Evolutionary conservation across 345 rosid genomes (phyloP).

Genomic region (Bruguiera gymnorhiza): DNA sequence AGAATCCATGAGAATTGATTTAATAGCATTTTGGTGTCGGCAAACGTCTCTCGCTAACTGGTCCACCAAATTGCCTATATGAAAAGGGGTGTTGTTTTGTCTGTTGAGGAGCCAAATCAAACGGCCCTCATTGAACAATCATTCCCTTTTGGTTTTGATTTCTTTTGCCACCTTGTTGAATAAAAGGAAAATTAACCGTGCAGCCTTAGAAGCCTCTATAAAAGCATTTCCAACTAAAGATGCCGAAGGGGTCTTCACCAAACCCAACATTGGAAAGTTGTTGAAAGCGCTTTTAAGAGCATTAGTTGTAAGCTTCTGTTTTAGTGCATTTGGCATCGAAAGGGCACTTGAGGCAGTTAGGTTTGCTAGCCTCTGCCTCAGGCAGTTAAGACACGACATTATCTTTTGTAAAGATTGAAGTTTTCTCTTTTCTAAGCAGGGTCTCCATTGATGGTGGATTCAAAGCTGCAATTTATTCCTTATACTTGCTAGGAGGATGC

Average conservation of each 20-base stretch:
- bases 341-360: constrained; percentile 4
- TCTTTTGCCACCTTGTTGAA: constrained; percentile 11
- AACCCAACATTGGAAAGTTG: too few relatives aligned
- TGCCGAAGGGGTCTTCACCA: too few relatives aligned
- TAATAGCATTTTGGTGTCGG: too few relatives aligned
- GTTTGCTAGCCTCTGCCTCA: constrained; percentile 4
- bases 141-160: neutral
- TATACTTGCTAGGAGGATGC: too few relatives aligned
- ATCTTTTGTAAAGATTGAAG: neutral
- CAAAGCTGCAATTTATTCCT: too few relatives aligned
- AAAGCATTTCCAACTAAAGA: neutral
- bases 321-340: too few relatives aligned
- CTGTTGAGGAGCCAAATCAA: neutral
- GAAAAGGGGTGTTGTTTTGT: neutral
- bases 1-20: too few relatives aligned
- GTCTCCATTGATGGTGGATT: constrained; percentile 23
- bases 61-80: too few relatives aligned
- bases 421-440: constrained; percentile 20
- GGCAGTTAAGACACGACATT: neutral
- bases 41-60: too few relatives aligned
- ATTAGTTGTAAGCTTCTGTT: too few relatives aligned
- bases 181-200: neutral
- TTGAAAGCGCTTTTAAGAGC: too few relatives aligned
- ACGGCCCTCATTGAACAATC: constrained; percentile 3
- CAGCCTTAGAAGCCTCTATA: neutral